phyloP scores from a whole-genome alignment of 2,329 filamentous ascomycete genomes.

The Claviceps sp. region DNA sequence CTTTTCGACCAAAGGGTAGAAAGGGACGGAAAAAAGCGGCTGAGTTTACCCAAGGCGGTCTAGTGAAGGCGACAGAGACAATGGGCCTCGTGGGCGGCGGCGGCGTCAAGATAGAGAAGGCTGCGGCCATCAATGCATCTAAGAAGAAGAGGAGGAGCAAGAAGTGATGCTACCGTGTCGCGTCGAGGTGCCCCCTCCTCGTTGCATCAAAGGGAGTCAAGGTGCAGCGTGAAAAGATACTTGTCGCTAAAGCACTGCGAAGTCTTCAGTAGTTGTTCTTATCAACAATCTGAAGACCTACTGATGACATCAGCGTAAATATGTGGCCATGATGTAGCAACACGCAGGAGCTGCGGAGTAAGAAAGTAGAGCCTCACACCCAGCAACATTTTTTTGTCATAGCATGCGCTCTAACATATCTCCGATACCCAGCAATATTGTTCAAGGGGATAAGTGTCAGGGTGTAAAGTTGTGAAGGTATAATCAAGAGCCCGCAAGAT shows the following conservation, averaged over 20 bases:
- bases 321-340: neutral
- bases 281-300: neutral
- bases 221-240: neutral
- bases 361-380: neutral
- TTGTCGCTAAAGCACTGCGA: too few relatives aligned
- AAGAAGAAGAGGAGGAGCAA: constrained; percentile 41
- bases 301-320: too few relatives aligned
- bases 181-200: neutral
- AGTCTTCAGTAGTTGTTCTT: neutral
- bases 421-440: neutral
- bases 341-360: neutral
- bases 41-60: constrained; percentile 74
- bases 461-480: too few relatives aligned
- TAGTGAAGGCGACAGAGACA: constrained; percentile 60
- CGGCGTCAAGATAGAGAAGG: constrained; percentile 52
- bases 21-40: constrained; percentile 76
- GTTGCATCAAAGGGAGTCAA: neutral
- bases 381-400: neutral
- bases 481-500: too few relatives aligned
- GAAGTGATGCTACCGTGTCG: constrained; percentile 24
- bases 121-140: constrained; percentile 24
- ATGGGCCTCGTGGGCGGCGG: constrained; percentile 50
- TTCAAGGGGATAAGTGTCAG: too few relatives aligned
- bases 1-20: constrained; percentile 80
- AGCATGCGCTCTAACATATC: neutral